Evolutionary conservation across 2,329 filamentous ascomycete genomes (phyloP).

Genomic region (Acrocalymma vagum): DNA sequence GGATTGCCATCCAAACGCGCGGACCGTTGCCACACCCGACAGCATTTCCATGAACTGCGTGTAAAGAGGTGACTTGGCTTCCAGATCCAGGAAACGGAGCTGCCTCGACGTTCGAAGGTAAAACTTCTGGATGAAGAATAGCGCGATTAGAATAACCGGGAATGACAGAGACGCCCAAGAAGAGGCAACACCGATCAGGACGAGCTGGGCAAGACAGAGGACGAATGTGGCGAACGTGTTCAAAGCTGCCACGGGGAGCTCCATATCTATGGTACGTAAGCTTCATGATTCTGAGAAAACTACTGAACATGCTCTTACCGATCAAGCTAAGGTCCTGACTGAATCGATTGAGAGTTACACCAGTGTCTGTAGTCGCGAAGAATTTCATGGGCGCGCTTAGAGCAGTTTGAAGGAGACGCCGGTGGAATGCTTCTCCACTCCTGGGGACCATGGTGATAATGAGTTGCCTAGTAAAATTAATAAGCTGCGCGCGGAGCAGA

Average conservation of each 20-base stretch:
- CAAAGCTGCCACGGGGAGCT: constrained; percentile 38
- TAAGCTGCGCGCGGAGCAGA: too few relatives aligned
- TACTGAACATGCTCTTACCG: constrained; percentile 9
- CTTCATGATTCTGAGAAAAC: constrained; percentile 1
- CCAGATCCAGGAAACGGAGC: constrained; percentile 59
- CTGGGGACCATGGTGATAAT: too few relatives aligned
- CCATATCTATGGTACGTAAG: constrained; percentile 37
- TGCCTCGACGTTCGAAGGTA: constrained; percentile 56
- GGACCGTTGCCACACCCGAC: constrained; percentile 55
- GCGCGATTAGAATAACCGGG: constrained; percentile 7
- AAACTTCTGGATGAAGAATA: constrained; percentile 50
- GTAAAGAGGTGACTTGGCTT: constrained; percentile 55
- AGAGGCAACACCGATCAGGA: constrained; percentile 18
- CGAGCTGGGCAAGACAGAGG: constrained; percentile 15
- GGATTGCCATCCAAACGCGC: constrained; percentile 57
- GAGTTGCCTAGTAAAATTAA: too few relatives aligned
- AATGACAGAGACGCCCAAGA: too few relatives aligned
- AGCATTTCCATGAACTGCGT: constrained; percentile 59
- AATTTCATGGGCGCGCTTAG: constrained; percentile 43
- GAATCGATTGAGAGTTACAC: constrained; percentile 51
- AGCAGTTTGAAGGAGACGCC: constrained; percentile 54
- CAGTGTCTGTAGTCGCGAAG: constrained; percentile 49
- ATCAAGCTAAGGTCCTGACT: constrained; percentile 53
- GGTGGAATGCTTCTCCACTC: constrained; percentile 49
- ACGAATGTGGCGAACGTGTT: constrained; percentile 15